Conservation (phyloP, 192 early-diverging fungal genomes). For the Martensiomyces pterosporus region DNA sequence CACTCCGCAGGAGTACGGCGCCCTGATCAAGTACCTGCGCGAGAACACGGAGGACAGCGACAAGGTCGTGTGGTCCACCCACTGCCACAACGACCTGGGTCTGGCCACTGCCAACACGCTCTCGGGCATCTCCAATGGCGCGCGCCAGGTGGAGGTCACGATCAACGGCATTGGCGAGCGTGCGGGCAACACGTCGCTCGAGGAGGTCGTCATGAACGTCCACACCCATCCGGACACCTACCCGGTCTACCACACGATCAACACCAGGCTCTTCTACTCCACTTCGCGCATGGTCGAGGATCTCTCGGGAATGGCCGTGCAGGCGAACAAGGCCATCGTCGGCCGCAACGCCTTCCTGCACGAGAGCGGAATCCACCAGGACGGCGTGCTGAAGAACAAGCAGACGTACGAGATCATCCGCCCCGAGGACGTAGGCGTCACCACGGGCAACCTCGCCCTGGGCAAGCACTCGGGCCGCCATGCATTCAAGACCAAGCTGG, state of each 20-base stretch:
- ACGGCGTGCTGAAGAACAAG: constrained; percentile 96
- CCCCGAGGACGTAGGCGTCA: constrained; percentile 87
- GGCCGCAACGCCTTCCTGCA: constrained; percentile 96
- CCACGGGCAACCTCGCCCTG: constrained; percentile 78
- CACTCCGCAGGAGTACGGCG: constrained; percentile 85
- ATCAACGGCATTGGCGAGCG: constrained; percentile 99
- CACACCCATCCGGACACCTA: constrained; percentile 87
- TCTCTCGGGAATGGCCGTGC: constrained; percentile 91
- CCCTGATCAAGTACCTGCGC: constrained; percentile 77
- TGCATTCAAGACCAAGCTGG: constrained; percentile 79
- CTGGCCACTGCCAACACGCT: constrained; percentile 95
- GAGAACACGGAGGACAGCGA: constrained; percentile 67
- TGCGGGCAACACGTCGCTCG: constrained; percentile 94
- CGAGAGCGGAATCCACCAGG: constrained; percentile 98
- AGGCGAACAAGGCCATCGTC: constrained; percentile 98
- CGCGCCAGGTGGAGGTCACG: constrained; percentile 94
- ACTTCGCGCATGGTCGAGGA: constrained; percentile 87
- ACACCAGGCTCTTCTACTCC: constrained; percentile 81
- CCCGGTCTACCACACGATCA: constrained; percentile 87
- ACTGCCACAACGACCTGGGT: constrained; percentile 97
- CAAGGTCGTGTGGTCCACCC: constrained; percentile 83
- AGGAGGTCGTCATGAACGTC: constrained; percentile 93
- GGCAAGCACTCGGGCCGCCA: constrained; percentile 97
- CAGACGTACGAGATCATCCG: constrained; percentile 95
- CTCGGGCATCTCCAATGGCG: constrained; percentile 84